Evolutionary conservation across 352 stramenopile genomes (phyloP).

Genomic region (Pythium myriotylum): DNA sequence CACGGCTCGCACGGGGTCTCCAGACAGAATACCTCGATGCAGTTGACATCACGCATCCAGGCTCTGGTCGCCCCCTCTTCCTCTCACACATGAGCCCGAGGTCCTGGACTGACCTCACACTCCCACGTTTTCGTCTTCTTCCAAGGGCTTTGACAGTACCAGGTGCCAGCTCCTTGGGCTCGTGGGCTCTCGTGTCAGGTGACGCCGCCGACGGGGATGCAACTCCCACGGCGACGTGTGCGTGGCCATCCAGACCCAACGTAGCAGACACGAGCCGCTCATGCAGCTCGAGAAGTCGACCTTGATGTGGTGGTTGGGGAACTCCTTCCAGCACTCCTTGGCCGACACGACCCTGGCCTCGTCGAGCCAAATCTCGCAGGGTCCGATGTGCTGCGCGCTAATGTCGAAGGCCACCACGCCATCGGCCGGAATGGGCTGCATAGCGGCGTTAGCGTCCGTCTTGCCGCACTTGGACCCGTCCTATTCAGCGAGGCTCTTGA

Average conservation of each 20-base stretch:
- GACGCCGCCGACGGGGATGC: slow-evolving; percentile 27
- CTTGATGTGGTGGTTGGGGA: slow-evolving; percentile 30
- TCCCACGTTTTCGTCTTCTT: neutral
- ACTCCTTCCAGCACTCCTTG: slow-evolving; percentile 38
- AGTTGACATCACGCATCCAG: slow-evolving; percentile 40
- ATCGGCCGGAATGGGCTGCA: slow-evolving; percentile 29
- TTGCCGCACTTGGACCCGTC: slow-evolving; percentile 42
- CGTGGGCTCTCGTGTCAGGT: neutral
- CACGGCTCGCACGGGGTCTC: slow-evolving; percentile 30
- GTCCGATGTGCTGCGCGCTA: slow-evolving; percentile 39
- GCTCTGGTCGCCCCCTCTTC: slow-evolving; percentile 20
- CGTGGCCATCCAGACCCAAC: slow-evolving; percentile 50
- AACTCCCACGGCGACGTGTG: slow-evolving; percentile 49
- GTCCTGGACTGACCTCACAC: no score
- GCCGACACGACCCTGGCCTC: slow-evolving; percentile 34
- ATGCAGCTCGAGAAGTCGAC: slow-evolving; percentile 43
- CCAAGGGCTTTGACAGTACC: neutral
- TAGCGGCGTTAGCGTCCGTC: slow-evolving; percentile 31
- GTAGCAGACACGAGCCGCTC: slow-evolving; percentile 33
- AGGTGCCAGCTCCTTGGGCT: neutral
- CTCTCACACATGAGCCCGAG: slow-evolving; percentile 18
- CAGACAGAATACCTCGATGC: slow-evolving; percentile 27
- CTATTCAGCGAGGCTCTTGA: slow-evolving; percentile 31
- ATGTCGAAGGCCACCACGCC: slow-evolving; percentile 34
- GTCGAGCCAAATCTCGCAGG: slow-evolving; percentile 51